Base-by-base conservation (phyloP, 352 stramenopile genomes). In the Elongisporangium undulatum region DNA sequence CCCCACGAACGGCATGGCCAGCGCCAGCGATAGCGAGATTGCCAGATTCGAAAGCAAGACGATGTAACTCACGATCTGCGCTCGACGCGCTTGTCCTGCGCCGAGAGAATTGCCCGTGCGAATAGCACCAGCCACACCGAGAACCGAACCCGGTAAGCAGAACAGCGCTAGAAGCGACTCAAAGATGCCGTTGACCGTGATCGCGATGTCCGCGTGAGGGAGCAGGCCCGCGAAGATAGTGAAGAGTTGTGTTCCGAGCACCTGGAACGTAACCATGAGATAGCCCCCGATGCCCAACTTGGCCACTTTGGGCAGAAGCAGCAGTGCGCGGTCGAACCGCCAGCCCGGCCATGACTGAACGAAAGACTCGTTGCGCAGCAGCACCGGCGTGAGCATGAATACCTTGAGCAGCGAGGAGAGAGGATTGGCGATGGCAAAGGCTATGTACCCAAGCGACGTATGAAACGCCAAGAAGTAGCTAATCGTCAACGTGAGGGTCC, bases 391-490 rank as follows among this genome's bases (percentile, higher is more conserved):
- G 3, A 81, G 49, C 24, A 71, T 41, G 20, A 74, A 23, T 16
- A 51, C 22, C 26, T 76, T 69, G 34, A 83, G 21, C 8, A 54
- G 38, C 53, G 53, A 68, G 45, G 62, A 71, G 45, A 81, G 53
- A 26, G 62, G 53, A 3, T 39, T 66, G 8, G 59, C 52, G 39
- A 83, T 54, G 4, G 66, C 58, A 23, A 78, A 64, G 20, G 71
- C 73, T 1, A 77, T 49, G 51, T 78, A 78, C 12, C 72, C 70
- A 5, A 82, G 49, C 1, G 62, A 39, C 15, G 69, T 75, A 24
- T 72, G 55, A 45, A 71, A 87, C 39, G 71, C 73, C 9, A 87
- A 58, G 3, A 59, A 2, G 49, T 82, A 81, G 17, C 62, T 69
- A 4, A 66, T 62, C 0, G 54, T 49, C 8, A 72, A 45, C 29